A percentile compares a stretch with the other conserved stretches of the same genome.
Conservation (phyloP, 495 filamentous ascomycete genomes). For the Penicillium samsonianum region DNA sequence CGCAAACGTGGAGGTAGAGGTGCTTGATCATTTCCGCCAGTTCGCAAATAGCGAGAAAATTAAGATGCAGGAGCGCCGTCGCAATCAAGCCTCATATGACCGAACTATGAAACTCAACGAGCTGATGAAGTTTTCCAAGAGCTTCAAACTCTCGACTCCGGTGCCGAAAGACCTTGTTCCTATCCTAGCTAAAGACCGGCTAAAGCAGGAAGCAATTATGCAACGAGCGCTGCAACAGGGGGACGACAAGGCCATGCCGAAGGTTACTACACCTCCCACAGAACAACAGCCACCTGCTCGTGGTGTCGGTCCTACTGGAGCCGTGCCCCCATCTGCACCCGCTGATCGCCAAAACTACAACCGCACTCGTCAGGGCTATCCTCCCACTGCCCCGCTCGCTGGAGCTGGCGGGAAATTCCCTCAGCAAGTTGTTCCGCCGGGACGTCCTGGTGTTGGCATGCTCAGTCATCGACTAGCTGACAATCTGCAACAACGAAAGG, state of each 20-base stretch:
- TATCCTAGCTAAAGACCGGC: constrained; percentile 92
- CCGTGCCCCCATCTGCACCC: constrained; percentile 34
- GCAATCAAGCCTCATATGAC: constrained; percentile 65
- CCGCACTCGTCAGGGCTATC: constrained; percentile 47
- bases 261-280: constrained; percentile 30
- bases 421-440: constrained; percentile 45
- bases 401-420: constrained; percentile 36
- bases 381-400: constrained; percentile 49
- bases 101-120: constrained; percentile 91
- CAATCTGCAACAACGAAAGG: constrained; percentile 59
- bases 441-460: constrained; percentile 47
- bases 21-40: constrained; percentile 75
- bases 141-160: constrained; percentile 88
- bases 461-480: constrained; percentile 56
- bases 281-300: constrained; percentile 44
- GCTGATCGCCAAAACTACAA: constrained; percentile 48
- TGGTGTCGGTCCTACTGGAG: constrained; percentile 32
- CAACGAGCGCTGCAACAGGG: constrained; percentile 74
- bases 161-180: constrained; percentile 90
- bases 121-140: constrained; percentile 89
- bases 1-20: constrained; percentile 74
- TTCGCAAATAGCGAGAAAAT: constrained; percentile 79
- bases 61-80: constrained; percentile 69
- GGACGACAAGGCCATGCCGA: constrained; percentile 54
- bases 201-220: constrained; percentile 89